phyloP scores from a whole-genome alignment of 2,329 filamentous ascomycete species.

The Xylaria sp. region DNA sequence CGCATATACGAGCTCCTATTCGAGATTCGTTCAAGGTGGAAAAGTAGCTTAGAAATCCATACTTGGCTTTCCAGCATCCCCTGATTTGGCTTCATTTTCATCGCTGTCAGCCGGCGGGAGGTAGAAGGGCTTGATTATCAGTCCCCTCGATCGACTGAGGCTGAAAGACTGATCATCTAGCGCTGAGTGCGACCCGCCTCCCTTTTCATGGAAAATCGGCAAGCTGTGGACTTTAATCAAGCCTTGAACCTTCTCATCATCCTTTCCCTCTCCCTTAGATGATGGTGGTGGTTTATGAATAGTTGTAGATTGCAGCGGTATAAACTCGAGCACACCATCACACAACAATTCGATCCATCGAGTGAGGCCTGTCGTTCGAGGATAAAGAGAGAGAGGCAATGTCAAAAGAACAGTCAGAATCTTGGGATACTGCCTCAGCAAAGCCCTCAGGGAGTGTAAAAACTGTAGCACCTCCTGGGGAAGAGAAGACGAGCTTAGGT shows the following conservation, averaged over 20 bases:
- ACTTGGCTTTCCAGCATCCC: slow-evolving; percentile 70
- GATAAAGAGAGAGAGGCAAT: slow-evolving; percentile 82
- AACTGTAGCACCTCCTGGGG: slow-evolving; percentile 83
- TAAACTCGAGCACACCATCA: slow-evolving; percentile 88
- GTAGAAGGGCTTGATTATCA: slow-evolving; percentile 89
- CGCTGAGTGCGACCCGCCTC: slow-evolving; percentile 78
- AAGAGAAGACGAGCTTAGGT: slow-evolving; percentile 74
- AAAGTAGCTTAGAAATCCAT: slow-evolving; percentile 74
- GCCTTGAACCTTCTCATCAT: slow-evolving; percentile 84
- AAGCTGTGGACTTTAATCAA: slow-evolving; percentile 85
- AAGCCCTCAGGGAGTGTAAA: slow-evolving; percentile 78
- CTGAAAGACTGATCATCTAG: slow-evolving; percentile 92
- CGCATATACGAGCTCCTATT: background rate
- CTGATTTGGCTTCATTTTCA: slow-evolving; percentile 68
- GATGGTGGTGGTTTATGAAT: slow-evolving; percentile 63
- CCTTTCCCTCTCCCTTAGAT: slow-evolving; percentile 60
- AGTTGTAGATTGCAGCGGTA: slow-evolving; percentile 72
- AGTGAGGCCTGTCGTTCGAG: slow-evolving; percentile 78
- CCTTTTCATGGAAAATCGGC: slow-evolving; percentile 87
- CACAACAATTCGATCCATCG: slow-evolving; percentile 87
- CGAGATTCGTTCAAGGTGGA: background rate
- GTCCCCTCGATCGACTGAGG: slow-evolving; percentile 80
- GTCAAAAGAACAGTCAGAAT: slow-evolving; percentile 79
- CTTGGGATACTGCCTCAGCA: slow-evolving; percentile 74
- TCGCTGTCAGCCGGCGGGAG: slow-evolving; percentile 78